Evolutionary conservation across 2,329 filamentous ascomycete genomes (phyloP), one percentile per base, ranked within the genome.

Genomic region (Colletotrichum costaricense): DNA sequence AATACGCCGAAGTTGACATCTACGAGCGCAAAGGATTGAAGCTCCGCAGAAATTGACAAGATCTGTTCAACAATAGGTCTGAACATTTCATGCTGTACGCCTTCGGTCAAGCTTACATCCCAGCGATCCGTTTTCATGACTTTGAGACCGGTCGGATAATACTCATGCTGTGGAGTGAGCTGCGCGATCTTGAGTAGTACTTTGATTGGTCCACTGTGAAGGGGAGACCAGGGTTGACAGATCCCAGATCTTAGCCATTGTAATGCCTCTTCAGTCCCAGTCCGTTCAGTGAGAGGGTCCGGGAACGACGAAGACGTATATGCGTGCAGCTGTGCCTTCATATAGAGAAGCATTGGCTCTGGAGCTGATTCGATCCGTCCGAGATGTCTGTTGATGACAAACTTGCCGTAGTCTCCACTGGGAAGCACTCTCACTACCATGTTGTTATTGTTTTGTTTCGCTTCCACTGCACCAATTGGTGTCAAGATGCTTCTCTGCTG

Each of bases 231-330:
- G 0, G 88, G 88, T 42, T 88, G 87, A 42, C 85, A 87, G 2
- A 80, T 79, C 0, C 86, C 88, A 0, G 89, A 89, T 3, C 79
- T 76, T 0, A 93, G 80, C 33, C 83, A 85, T 2, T 84, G 79
- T 0, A 91, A 72, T 0, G 90, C 87, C 78, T 93, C 90, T 76
- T 93, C 91, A 0, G 85, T 87, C 0, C 92, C 92, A 0, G 90
- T 93, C 0, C 86, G 83, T 0, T 85, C 81, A 0, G 91, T 93
- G 0, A 93, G 82, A 0, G 83, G 80, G 76, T 93, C 92, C 0
- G 89, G 86, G 0, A 93, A 46, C 0, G 86, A 76, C 38, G 87
- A 89, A 0, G 91, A 91, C 0, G 92, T 93, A 5, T 86, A 80
- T 0, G 91, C 92, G 76, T 94, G 92, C 1, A 91, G 78, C 4